Evolutionary conservation across 306 rosid species (phyloP), one percentile per base, ranked within the genome.

Genomic region (Inga laurina): DNA sequence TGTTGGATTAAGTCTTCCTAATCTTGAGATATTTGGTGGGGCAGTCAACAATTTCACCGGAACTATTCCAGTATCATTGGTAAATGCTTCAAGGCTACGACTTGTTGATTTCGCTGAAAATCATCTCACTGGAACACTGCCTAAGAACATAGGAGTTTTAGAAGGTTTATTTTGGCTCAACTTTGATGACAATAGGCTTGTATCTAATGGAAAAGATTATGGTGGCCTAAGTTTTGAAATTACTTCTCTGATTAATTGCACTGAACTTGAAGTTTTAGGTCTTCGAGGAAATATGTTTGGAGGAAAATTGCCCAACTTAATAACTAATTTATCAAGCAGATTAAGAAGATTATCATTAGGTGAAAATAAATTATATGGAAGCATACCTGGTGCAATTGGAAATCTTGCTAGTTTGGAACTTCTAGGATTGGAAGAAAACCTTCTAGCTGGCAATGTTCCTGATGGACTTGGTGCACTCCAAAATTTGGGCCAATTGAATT

Each of bases 1-100:
- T 82, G 77, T 90, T 18, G 90, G 92, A 37, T 49, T 77, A 24
- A 88, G 85, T 73, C 90, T 90, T 65, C 91, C 89, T 41, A 85
- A 87, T 74, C 88, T 89, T 10, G 39, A 77, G 75, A 13, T 49
- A 14, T 91, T 89, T 81, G 80, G 48, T 1, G 89, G 88, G 3
- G 87, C 70, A 30, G 76, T 64, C 64, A 90, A 89, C 77, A 62
- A 51, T 16, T 83, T 92, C 34, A 69, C 84, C 0, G 90, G 92
- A 12, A 52, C 43, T 70, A 69, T 90, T 76, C 97, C 91, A 4
- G 64, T 12, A 13, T 90, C 93, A 0, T 54, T 90, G 57, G 67
- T 80, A 75, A 90, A 89, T 77, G 85, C 88, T 73, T 89, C 92
- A 18, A 70, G 48, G 56, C 90, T 92, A 24, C 18, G 18, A 16